Evolutionary conservation across 2,329 filamentous ascomycete genomes (phyloP).

Genomic region (Sporothrix brunneoviolacea): DNA sequence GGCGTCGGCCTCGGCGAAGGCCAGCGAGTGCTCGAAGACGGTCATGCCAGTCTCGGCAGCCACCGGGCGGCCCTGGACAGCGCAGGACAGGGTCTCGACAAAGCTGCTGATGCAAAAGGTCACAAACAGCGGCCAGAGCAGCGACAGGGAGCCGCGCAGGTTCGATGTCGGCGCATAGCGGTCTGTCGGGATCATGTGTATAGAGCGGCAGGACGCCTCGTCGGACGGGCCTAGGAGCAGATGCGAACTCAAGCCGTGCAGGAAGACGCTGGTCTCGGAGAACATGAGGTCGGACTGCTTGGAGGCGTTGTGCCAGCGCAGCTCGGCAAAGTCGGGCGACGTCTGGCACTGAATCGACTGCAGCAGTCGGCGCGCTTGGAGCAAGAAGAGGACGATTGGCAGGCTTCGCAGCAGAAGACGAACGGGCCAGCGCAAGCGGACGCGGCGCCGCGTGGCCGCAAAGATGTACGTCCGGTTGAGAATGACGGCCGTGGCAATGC

Average conservation of each 20-base stretch:
- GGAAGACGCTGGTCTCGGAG: slow-evolving; percentile 58
- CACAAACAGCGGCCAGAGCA: slow-evolving; percentile 68
- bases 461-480: slow-evolving; percentile 92
- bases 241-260: slow-evolving; percentile 66
- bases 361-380: slow-evolving; percentile 64
- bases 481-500: slow-evolving; percentile 77
- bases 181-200: slow-evolving; percentile 61
- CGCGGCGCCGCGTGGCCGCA: slow-evolving; percentile 73
- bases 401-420: slow-evolving; percentile 63
- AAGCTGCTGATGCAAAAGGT: slow-evolving; percentile 72
- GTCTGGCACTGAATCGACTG: slow-evolving; percentile 92
- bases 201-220: slow-evolving; percentile 64
- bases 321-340: slow-evolving; percentile 59
- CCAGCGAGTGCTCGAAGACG: slow-evolving; percentile 89
- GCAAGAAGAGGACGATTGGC: slow-evolving; percentile 62
- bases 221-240: slow-evolving; percentile 71
- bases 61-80: slow-evolving; percentile 73
- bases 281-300: slow-evolving; percentile 64
- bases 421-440: slow-evolving; percentile 68
- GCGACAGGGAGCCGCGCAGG: slow-evolving; percentile 69
- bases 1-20: slow-evolving; percentile 91
- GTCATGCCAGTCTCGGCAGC: slow-evolving; percentile 92
- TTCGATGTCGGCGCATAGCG: slow-evolving; percentile 44
- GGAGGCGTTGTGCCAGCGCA: slow-evolving; percentile 62
- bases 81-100: slow-evolving; percentile 79